A percentile compares a stretch with the other conserved stretches of the same genome.
Conservation (phyloP, 768 basidiomycete genomes). For the Fomitopsis serialis region DNA sequence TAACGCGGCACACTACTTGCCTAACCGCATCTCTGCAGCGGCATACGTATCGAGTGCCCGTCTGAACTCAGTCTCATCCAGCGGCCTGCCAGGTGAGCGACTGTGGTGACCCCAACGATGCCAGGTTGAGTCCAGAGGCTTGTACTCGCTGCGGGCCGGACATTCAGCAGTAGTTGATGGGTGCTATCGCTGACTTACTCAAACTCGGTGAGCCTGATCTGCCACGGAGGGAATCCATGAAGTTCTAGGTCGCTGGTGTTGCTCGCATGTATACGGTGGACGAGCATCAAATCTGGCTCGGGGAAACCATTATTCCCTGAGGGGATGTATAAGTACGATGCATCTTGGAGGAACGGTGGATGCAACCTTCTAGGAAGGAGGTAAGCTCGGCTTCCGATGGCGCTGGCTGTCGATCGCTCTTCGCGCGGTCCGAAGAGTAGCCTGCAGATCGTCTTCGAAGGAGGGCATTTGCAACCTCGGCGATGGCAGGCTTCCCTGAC, state of each 20-base stretch:
- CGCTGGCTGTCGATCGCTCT: not conserved
- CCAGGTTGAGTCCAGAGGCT: too few relatives aligned
- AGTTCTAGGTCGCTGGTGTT: slow-evolving; percentile 49
- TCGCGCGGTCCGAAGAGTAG: not conserved
- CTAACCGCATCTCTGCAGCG: slow-evolving; percentile 71
- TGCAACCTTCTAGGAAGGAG: slow-evolving; percentile 55
- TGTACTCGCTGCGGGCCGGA: too few relatives aligned
- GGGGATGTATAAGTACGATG: slow-evolving; percentile 5
- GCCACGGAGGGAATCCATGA: slow-evolving; percentile 81
- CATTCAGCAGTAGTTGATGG: too few relatives aligned
- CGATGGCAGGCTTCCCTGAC: slow-evolving; percentile 63
- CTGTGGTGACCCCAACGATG: not conserved
- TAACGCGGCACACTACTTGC: slow-evolving; percentile 38
- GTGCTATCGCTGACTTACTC: slow-evolving; percentile 43
- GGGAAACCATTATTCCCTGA: slow-evolving; percentile 50
- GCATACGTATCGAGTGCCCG: slow-evolving; percentile 71
- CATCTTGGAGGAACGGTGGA: not conserved
- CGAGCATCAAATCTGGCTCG: slow-evolving; percentile 72
- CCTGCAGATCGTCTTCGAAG: slow-evolving; percentile 21
- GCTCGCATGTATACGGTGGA: slow-evolving; percentile 49
- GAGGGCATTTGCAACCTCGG: slow-evolving; percentile 44
- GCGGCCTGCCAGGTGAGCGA: not conserved
- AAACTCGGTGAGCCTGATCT: slow-evolving; percentile 76
- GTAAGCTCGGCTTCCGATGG: slow-evolving; percentile 29
- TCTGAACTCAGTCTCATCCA: slow-evolving; percentile 50